Evolutionary conservation across 2,329 filamentous ascomycete genomes (phyloP).

Genomic region (Biscogniauxia mediterranea): DNA sequence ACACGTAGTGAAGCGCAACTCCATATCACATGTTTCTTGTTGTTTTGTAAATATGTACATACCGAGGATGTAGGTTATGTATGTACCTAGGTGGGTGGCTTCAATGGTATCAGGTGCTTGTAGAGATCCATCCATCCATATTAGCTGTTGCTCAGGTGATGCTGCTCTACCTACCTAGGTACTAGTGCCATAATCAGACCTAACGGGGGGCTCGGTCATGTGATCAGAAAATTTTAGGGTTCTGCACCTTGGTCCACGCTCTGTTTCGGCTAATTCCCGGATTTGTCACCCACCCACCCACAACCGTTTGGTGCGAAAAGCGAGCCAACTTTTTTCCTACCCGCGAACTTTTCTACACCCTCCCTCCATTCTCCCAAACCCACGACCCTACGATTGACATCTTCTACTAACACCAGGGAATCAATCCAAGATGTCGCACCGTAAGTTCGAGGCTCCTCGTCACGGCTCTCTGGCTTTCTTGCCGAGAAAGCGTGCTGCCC

Average conservation of each 20-base stretch:
- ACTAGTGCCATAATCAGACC: too few relatives aligned
- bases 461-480: conserved; percentile 91
- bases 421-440: conserved; percentile 46
- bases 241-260: conserved; percentile 5
- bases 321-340: conserved; percentile 27
- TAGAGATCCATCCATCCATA: not conserved
- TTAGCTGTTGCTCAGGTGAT: conserved; percentile 3
- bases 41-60: too few relatives aligned
- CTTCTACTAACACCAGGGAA: conserved; percentile 34
- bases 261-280: conserved; percentile 29
- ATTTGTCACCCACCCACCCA: conserved; percentile 21
- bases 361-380: conserved; percentile 25
- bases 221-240: conserved; percentile 17
- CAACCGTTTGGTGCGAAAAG: conserved; percentile 21
- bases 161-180: not conserved
- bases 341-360: conserved; percentile 21
- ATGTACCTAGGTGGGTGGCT: too few relatives aligned
- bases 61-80: too few relatives aligned
- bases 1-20: too few relatives aligned
- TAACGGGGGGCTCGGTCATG: not conserved
- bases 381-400: conserved; percentile 32
- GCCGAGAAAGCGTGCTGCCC: conserved; percentile 87
- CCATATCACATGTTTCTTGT: too few relatives aligned
- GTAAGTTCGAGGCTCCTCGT: conserved; percentile 78
- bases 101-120: too few relatives aligned